Conservation (phyloP, 83 land plant genomes). For the Larix sibirica region DNA sequence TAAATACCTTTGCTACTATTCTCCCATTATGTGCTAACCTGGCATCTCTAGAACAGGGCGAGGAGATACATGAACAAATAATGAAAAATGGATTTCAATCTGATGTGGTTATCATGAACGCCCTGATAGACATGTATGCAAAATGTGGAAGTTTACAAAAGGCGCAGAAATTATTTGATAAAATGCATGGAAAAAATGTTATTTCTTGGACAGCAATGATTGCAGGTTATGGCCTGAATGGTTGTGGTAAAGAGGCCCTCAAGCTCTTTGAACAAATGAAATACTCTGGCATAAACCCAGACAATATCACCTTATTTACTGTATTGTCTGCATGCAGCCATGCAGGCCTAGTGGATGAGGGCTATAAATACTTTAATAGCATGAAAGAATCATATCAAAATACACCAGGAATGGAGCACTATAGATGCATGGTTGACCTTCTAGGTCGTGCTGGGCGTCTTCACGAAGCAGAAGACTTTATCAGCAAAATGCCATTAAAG, state of each 20-base stretch:
- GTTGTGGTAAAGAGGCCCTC: conserved; percentile 37
- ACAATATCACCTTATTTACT: conserved; percentile 31
- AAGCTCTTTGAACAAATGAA: conserved; percentile 49
- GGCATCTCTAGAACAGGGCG: conserved; percentile 27
- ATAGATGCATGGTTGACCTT: conserved; percentile 39
- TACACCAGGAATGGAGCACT: conserved; percentile 16
- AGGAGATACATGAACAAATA: conserved; percentile 22
- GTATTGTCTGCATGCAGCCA: conserved; percentile 9
- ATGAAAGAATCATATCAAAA: conserved; percentile 43
- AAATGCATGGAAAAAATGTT: not conserved
- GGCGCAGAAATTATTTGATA: conserved; percentile 13
- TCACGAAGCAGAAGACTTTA: conserved; percentile 47
- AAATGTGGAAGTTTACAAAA: conserved; percentile 23
- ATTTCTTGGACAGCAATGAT: conserved; percentile 62
- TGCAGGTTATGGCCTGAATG: conserved; percentile 49
- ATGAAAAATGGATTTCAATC: not conserved
- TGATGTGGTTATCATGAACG: conserved; percentile 10
- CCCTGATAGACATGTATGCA: conserved; percentile 23
- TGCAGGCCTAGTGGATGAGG: conserved; percentile 36
- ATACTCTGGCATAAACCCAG: conserved; percentile 51
- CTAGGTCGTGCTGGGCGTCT: conserved; percentile 61
- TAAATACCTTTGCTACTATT: conserved; percentile 4
- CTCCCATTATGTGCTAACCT: conserved; percentile 49
- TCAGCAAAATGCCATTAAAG: conserved; percentile 43
- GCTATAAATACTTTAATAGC: conserved; percentile 33